These are phyloP conservation scores for Cucurbita moschata DNA, from an alignment of 306 rosid genomes.

Conservation along the genomic window DNA sequence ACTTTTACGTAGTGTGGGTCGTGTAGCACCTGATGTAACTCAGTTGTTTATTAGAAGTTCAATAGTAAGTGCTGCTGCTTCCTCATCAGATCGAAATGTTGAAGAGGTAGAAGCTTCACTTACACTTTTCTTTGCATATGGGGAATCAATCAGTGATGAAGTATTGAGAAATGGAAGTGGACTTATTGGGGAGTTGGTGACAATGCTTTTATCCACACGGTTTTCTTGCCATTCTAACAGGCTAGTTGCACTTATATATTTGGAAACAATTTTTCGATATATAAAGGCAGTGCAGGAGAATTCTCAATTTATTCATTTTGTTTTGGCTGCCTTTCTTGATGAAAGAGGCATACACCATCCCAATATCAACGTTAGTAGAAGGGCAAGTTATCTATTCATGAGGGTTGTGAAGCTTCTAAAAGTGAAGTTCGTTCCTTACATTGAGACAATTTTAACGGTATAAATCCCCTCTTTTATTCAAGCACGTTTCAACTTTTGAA, in stretches of 20 bases:
- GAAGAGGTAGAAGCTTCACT: slow-evolving; percentile 92
- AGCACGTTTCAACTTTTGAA: not conserved
- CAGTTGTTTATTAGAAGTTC: slow-evolving; percentile 64
- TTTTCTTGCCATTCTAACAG: slow-evolving; percentile 85
- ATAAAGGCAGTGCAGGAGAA: slow-evolving; percentile 72
- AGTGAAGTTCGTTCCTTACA: slow-evolving; percentile 75
- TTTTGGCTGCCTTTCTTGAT: slow-evolving; percentile 83
- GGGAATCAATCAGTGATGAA: slow-evolving; percentile 70
- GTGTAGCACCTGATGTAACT: slow-evolving; percentile 62
- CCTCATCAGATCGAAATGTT: slow-evolving; percentile 53
- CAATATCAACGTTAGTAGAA: slow-evolving; percentile 61
- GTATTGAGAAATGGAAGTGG: slow-evolving; percentile 52
- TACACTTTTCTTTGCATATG: slow-evolving; percentile 66
- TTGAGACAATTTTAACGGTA: slow-evolving; percentile 89
- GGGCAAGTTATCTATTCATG: slow-evolving; percentile 92
- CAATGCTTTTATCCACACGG: slow-evolving; percentile 64
- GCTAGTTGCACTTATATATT: slow-evolving; percentile 83
- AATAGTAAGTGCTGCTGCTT: slow-evolving; percentile 45
- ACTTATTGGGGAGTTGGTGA: slow-evolving; percentile 55
- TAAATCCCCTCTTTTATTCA: not conserved
- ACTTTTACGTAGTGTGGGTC: slow-evolving; percentile 38
- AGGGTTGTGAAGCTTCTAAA: slow-evolving; percentile 81
- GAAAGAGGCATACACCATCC: slow-evolving; percentile 94
- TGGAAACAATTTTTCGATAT: slow-evolving; percentile 84
- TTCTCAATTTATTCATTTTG: slow-evolving; percentile 60